phyloP scores from a whole-genome alignment of 208 protist species.

The Crithidia acanthocephali region DNA sequence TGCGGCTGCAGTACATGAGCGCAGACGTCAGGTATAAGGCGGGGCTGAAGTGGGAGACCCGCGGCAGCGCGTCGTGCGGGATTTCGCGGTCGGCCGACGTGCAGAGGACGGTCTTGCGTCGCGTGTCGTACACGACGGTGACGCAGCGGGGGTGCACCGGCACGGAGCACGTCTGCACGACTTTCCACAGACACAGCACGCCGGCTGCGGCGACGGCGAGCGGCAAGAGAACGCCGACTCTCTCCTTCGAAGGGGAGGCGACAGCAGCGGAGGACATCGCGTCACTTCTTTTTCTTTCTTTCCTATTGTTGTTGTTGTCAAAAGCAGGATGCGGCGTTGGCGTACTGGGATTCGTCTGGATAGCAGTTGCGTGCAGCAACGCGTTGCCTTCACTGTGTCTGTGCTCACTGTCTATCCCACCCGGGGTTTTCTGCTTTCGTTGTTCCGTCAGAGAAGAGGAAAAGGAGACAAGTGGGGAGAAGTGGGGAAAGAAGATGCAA shows the following conservation, averaged over 20 bases:
- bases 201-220: constrained; percentile 44
- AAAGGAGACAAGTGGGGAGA: constrained; percentile 6
- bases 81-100: constrained; percentile 68
- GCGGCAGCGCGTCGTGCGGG: constrained; percentile 35
- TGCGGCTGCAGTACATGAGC: constrained; percentile 52
- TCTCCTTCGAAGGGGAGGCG: constrained; percentile 9
- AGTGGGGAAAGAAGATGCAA: background rate
- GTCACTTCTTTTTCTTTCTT: background rate
- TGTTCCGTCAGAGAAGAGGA: constrained; percentile 9
- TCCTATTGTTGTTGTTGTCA: constrained; percentile 7
- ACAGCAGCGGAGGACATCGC: constrained; percentile 1
- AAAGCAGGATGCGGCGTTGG: too few species aligned
- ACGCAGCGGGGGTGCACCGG: constrained; percentile 65
- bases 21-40: constrained; percentile 53
- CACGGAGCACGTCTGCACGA: constrained; percentile 56
- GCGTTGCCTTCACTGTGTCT: too few species aligned
- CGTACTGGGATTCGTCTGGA: too few species aligned
- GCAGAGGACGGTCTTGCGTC: constrained; percentile 62
- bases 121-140: constrained; percentile 87
- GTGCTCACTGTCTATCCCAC: too few species aligned
- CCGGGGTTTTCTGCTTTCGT: too few species aligned
- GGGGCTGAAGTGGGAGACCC: constrained; percentile 55
- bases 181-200: constrained; percentile 53
- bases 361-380: too few species aligned
- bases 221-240: constrained; percentile 40